These are phyloP conservation scores for Rhododendron vialii DNA, from an alignment of 148 eudicot genomes.

Conservation along the genomic window DNA sequence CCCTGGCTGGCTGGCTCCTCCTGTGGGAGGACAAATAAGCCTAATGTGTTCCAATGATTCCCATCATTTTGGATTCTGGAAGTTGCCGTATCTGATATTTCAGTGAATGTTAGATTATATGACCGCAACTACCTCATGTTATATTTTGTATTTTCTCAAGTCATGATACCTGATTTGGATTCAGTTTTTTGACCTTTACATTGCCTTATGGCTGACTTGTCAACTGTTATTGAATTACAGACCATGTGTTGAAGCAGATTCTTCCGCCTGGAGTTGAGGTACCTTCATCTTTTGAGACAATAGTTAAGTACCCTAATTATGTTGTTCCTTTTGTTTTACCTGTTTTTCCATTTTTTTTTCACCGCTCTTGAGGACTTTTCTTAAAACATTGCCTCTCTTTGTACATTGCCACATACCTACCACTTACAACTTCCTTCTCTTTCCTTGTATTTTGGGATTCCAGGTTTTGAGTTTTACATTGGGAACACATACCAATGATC, in stretches of 20 bases:
- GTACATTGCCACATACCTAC: not conserved
- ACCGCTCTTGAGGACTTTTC: too few species aligned
- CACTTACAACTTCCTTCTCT: constrained; percentile 6
- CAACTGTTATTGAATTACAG: constrained; percentile 32
- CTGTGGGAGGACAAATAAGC: not conserved
- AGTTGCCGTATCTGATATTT: not conserved
- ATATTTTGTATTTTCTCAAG: not conserved
- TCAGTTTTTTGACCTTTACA: not conserved
- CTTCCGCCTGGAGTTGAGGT: constrained; percentile 85
- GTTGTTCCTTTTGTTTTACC: not conserved
- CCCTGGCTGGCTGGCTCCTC: not conserved
- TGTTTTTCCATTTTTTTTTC: not conserved
- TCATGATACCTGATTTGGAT: constrained; percentile 1
- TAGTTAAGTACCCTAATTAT: constrained; percentile 69
- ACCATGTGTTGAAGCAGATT: constrained; percentile 90
- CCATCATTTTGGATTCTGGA: not conserved
- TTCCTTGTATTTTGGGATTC: not conserved
- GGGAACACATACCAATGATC: constrained; percentile 9
- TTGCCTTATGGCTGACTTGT: constrained; percentile 1
- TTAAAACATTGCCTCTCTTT: not conserved
- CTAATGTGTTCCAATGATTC: not conserved
- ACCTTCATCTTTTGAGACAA: constrained; percentile 96
- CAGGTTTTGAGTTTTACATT: not conserved
- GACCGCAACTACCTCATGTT: not conserved
- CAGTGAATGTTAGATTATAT: not conserved